Conservation (phyloP, 2,329 filamentous ascomycete species). For the Cladosporium sp. region DNA sequence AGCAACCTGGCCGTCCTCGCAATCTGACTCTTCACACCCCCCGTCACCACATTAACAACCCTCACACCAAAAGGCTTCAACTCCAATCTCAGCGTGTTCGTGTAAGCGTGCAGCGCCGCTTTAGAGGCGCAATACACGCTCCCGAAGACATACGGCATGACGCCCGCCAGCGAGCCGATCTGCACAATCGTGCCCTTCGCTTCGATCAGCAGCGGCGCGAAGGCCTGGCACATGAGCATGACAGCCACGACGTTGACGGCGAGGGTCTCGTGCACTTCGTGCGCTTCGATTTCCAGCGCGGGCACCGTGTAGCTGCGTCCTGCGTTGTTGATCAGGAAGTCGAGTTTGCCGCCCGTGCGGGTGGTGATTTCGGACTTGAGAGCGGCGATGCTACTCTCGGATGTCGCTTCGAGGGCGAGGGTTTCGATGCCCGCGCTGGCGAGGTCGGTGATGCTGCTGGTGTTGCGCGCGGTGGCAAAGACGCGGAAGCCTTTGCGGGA, state of each 20-base stretch:
- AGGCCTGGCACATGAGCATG: constrained; percentile 55
- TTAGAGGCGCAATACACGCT: constrained; percentile 55
- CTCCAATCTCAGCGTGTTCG: constrained; percentile 56
- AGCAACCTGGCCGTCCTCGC: constrained; percentile 49
- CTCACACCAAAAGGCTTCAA: constrained; percentile 48
- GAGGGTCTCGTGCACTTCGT: constrained; percentile 45
- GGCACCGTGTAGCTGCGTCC: constrained; percentile 55
- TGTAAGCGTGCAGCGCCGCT: constrained; percentile 56
- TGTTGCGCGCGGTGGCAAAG: constrained; percentile 54
- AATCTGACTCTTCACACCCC: constrained; percentile 57
- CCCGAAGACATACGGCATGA: constrained; percentile 42
- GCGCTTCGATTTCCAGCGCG: constrained; percentile 51
- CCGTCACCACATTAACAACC: constrained; percentile 51
- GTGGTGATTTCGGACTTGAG: constrained; percentile 44
- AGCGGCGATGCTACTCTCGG: constrained; percentile 44
- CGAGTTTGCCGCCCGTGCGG: constrained; percentile 48
- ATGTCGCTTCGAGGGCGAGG: constrained; percentile 51
- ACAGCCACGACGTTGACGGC: constrained; percentile 56
- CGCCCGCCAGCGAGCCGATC: constrained; percentile 33
- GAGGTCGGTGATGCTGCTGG: constrained; percentile 46
- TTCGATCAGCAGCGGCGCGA: constrained; percentile 50
- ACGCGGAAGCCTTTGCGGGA: constrained; percentile 51
- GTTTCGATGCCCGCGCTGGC: constrained; percentile 51
- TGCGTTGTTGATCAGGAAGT: constrained; percentile 58
- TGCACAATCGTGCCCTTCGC: constrained; percentile 42